Percentiles rank a stretch among this genome's conserved stretches.
Conservation (phyloP, 768 basidiomycete species). For the Amanita pallidorosea region DNA sequence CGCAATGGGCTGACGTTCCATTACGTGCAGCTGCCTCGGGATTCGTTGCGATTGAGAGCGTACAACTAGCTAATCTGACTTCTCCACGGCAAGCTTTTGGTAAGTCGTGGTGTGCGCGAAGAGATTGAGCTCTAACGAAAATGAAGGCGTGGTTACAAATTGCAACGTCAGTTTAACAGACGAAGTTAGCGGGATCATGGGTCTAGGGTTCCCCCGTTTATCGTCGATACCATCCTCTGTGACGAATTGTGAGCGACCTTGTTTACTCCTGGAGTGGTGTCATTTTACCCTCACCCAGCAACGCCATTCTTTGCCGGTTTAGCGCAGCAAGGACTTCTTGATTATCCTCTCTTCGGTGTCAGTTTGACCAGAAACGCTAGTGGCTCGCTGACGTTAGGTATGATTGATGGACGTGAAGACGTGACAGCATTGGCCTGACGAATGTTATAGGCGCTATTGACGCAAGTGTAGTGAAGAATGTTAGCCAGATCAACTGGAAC, state of each 20-base stretch:
- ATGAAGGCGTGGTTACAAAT: conserved; percentile 44
- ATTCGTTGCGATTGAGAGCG: conserved; percentile 57
- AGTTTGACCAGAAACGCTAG: conserved; percentile 46
- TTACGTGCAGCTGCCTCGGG: conserved; percentile 45
- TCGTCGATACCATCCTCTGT: conserved; percentile 42
- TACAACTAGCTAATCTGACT: conserved; percentile 51
- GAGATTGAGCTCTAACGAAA: neutral
- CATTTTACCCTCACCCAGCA: conserved; percentile 25
- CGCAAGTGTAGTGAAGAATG: conserved; percentile 50
- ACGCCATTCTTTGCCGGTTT: conserved; percentile 58
- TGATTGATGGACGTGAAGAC: conserved; percentile 8
- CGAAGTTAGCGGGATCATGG: conserved; percentile 60
- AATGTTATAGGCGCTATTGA: conserved; percentile 58
- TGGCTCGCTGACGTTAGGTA: conserved; percentile 60
- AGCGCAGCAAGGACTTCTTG: conserved; percentile 50
- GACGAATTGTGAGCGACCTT: conserved; percentile 33
- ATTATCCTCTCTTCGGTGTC: conserved; percentile 72
- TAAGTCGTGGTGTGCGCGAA: conserved; percentile 18
- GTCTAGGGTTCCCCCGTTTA: conserved; percentile 66
- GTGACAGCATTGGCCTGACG: neutral
- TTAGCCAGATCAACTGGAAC: conserved; percentile 58
- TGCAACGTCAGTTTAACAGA: conserved; percentile 56
- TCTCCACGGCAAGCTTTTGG: conserved; percentile 58
- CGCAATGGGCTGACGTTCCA: neutral
- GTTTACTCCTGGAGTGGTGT: neutral